Base-by-base conservation (phyloP, 208 protist genomes). In the Vickermania spadyakhi region DNA sequence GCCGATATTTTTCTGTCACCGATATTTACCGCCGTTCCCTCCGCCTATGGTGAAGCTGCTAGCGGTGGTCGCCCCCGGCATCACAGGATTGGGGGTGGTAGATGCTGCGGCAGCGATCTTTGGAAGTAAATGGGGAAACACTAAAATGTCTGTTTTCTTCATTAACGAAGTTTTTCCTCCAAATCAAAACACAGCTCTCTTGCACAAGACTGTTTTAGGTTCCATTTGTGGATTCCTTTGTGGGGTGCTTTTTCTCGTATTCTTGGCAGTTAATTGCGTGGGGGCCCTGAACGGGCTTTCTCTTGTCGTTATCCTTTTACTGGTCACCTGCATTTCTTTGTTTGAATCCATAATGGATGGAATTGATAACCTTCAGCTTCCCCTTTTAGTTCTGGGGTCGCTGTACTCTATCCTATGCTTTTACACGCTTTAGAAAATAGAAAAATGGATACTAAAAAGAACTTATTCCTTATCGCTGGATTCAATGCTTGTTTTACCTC, bases 351-450 rank as follows among this genome's bases (percentile, higher is more conserved):
- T 96, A 58, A 88, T 84, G 56, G 82, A 96, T 54, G 86, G 84
- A 21, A 78, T 96, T 49, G 89, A 96, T 57, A 96, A 96, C 42
- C 64, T 96, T 21, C 84, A 96, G 69, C 70, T 96, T 28, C 89
- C 89, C 4, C 56, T 96, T n/a, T 79, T 91, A 25, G 73, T 92
- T 45, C 60, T 89, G 25, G 83, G 77, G n/a, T 79, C 73, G 0
- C 73, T 88, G 11, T 75, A 75, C 41, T 86, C 75, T 56, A 41
- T 89, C 23, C 87, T 91, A n/a, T n/a, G n/a, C n/a, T n/a, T n/a
- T n/a, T n/a, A n/a, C n/a, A n/a, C n/a, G n/a, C n/a, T n/a, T n/a
- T n/a, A n/a, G n/a, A n/a, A n/a, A n/a, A n/a, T n/a, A n/a, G n/a
- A n/a, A n/a, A n/a, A n/a, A n/a, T n/a, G n/a, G n/a, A n/a, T n/a